These are phyloP conservation scores for Pilaira anomala DNA, from an alignment of 192 early-diverging fungal genomes.

Conservation along the genomic window DNA sequence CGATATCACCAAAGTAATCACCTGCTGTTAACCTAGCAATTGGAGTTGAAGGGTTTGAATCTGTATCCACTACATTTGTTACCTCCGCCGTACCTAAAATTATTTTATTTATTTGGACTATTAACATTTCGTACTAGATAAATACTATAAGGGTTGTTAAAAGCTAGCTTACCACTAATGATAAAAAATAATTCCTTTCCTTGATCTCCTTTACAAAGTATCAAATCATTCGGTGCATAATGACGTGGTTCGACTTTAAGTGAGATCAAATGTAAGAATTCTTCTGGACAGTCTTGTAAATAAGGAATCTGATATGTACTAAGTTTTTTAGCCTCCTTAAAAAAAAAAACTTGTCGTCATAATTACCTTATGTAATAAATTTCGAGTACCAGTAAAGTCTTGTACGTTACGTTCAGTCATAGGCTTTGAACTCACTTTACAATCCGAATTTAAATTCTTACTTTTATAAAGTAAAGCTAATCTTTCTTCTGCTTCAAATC, in stretches of 20 bases:
- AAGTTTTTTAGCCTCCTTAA: not conserved
- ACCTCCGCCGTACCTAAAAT: slow-evolving; percentile 13
- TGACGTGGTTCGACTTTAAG: slow-evolving; percentile 47
- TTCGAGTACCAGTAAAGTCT: slow-evolving; percentile 12
- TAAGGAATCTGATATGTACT: slow-evolving; percentile 43
- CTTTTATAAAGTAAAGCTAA: slow-evolving; percentile 47
- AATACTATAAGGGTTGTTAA: not conserved
- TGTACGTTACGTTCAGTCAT: slow-evolving; percentile 18
- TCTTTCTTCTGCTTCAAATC: slow-evolving; percentile 60
- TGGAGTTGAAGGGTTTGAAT: slow-evolving; percentile 6
- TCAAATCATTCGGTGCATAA: slow-evolving; percentile 50
- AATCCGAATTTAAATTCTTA: not conserved
- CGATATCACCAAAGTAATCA: slow-evolving; percentile 53
- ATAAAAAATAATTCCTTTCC: slow-evolving; percentile 76
- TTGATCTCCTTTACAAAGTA: slow-evolving; percentile 60
- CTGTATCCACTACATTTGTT: slow-evolving; percentile 14
- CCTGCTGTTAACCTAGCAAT: slow-evolving; percentile 39
- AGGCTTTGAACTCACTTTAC: not conserved
- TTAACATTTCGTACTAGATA: not conserved
- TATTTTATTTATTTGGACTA: not conserved
- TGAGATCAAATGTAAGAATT: slow-evolving; percentile 43
- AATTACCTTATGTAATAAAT: slow-evolving; percentile 21
- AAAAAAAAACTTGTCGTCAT: slow-evolving; percentile 1
- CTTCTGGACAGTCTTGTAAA: slow-evolving; percentile 41
- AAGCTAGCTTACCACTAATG: slow-evolving; percentile 43